These are phyloP conservation scores for Backusella mclennaniae DNA, from an alignment of 192 early-diverging fungal species.

Conservation along the genomic window DNA sequence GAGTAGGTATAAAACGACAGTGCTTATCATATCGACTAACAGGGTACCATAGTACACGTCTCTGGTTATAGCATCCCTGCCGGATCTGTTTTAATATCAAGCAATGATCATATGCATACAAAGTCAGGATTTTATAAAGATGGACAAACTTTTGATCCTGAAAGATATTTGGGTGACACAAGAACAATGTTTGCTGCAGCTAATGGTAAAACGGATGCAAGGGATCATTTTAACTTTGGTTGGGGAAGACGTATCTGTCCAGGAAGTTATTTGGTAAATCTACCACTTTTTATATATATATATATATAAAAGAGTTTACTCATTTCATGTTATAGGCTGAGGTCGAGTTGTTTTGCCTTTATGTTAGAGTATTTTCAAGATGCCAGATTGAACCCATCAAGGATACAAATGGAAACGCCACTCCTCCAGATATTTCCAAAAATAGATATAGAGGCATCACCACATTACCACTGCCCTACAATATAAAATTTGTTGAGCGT, in stretches of 20 bases:
- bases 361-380: background rate
- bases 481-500: background rate
- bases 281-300: background rate
- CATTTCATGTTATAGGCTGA: background rate
- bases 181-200: conserved; percentile 1
- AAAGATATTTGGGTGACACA: conserved; percentile 23
- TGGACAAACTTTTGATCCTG: conserved; percentile 48
- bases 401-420: background rate
- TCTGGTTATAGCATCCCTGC: conserved; percentile 50
- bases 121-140: conserved; percentile 30
- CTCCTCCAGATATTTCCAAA: background rate
- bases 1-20: background rate
- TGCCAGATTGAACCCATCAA: background rate
- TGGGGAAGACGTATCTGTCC: conserved; percentile 14
- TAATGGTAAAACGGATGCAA: conserved; percentile 11
- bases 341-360: background rate
- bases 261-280: background rate
- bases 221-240: conserved; percentile 21
- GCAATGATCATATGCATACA: conserved; percentile 48
- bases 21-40: too few relatives aligned
- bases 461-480: background rate
- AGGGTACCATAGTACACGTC: background rate
- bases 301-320: background rate
- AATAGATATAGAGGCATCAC: background rate
- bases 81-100: conserved; percentile 41